Base-by-base conservation (phyloP, 768 basidiomycete genomes). In the Calocera cornea region DNA sequence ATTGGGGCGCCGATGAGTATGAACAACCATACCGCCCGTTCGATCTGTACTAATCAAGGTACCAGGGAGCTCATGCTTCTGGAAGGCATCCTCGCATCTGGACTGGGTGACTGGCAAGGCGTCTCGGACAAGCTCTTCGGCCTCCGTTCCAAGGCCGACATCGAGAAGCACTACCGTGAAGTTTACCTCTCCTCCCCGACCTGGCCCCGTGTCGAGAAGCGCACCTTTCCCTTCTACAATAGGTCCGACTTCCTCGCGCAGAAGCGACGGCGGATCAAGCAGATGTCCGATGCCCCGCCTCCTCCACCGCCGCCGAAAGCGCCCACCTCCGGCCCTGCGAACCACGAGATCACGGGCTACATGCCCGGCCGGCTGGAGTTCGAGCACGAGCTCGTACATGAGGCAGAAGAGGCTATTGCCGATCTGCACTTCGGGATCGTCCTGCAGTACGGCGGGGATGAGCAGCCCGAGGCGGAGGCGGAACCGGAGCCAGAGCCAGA, bases 1-100 rank as follows among this genome's bases (percentile, higher is more conserved):
- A 95, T 75, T 98, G 95, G 97, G 95, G 94, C 41, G 95, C 95
- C 10, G 95, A 98, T 76, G 95, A 99, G 92, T 93, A 72, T 77
- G 87, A 79, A 34, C 2, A 29, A 34, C 60, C 47, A 29, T 34
- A 2, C n/a, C 41, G 22, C 63, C 40, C 40, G 17, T 3, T n/a
- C 31, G 27, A 12, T 41, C 5, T 67, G 44, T 60, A 24, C 36
- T 8, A 27, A 17, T 34, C n/a, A 10, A 22, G 38, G n/a, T 5
- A 33, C 41, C 71, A 95, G 92, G 78, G 95, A 99, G 75, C 81
- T 98, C 1, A 79, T 95, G 7, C 80, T 99, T 19, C 79, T 97
- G 50, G 92, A 95, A 66, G 97, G 94, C 34, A 86, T 94, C 34
- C 83, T 90, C 7, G 82, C 84, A 29, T 89, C 92, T 73, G 95